A percentile compares a stretch with the other conserved stretches of the same genome.
Conservation (phyloP, 805 yeast species). For the Metschnikowia aberdeeniae region DNA sequence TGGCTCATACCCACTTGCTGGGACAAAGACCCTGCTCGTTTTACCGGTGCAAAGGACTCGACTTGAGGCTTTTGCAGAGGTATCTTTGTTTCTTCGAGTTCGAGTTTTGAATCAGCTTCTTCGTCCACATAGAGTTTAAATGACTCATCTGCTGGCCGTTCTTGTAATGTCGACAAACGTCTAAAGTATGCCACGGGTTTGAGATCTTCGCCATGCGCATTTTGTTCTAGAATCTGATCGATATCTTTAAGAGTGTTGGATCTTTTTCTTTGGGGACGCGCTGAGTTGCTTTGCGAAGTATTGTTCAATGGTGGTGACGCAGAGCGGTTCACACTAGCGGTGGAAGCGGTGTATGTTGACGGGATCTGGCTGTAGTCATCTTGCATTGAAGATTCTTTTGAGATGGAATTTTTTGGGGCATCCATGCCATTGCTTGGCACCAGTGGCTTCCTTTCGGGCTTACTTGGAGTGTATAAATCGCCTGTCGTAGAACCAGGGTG, state of each 20-base stretch:
- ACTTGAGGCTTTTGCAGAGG: not conserved
- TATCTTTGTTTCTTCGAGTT: not conserved
- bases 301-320: slow-evolving; percentile 8
- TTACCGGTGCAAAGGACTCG: not conserved
- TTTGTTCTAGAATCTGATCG: slow-evolving; percentile 33
- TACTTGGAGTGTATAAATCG: slow-evolving; percentile 12
- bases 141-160: slow-evolving; percentile 34
- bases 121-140: not conserved
- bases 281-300: slow-evolving; percentile 9
- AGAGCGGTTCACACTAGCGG: slow-evolving; percentile 7
- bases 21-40: not conserved
- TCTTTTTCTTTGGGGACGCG: slow-evolving; percentile 24
- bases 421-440: slow-evolving; percentile 7
- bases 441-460: slow-evolving; percentile 15
- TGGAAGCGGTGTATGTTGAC: slow-evolving; percentile 5
- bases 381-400: not conserved
- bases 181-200: slow-evolving; percentile 62
- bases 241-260: slow-evolving; percentile 36
- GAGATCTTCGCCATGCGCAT: slow-evolving; percentile 40
- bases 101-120: not conserved
- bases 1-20: not conserved
- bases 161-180: slow-evolving; percentile 61
- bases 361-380: not conserved
- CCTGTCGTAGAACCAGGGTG: not conserved
- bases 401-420: not conserved